A percentile compares a stretch with the other conserved stretches of the same genome.
phyloP scores from a whole-genome alignment of 2,329 filamentous ascomycete species.

The Davidsoniella australis region DNA sequence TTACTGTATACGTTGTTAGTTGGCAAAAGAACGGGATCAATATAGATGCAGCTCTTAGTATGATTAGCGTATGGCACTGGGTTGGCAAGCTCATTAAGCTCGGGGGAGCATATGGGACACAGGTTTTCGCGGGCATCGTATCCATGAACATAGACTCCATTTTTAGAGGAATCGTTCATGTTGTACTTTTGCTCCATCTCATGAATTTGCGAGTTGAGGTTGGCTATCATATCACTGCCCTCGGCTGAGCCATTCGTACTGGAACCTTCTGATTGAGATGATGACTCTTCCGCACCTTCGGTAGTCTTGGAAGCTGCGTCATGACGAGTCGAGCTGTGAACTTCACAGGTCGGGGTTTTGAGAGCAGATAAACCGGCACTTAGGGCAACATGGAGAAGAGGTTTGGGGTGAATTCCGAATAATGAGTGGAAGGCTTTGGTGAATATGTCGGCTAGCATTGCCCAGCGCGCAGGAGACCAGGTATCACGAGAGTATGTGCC shows the following conservation, averaged over 20 bases:
- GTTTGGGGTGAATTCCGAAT: slow-evolving; percentile 63
- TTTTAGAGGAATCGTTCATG: too few relatives aligned
- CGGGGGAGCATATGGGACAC: slow-evolving; percentile 89
- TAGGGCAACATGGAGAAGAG: slow-evolving; percentile 78
- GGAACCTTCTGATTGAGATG: too few relatives aligned
- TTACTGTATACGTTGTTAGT: slow-evolving; percentile 75
- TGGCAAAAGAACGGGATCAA: slow-evolving; percentile 70
- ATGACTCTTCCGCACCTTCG: neutral
- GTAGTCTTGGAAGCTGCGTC: slow-evolving; percentile 17
- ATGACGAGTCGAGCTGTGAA: slow-evolving; percentile 28
- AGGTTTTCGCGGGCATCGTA: slow-evolving; percentile 25
- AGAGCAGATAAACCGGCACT: slow-evolving; percentile 83
- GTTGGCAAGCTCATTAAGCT: slow-evolving; percentile 79
- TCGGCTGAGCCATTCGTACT: too few relatives aligned
- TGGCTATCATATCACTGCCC: too few relatives aligned
- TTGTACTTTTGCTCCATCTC: too few relatives aligned
- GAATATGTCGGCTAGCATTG: slow-evolving; percentile 61
- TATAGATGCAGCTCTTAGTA: slow-evolving; percentile 81
- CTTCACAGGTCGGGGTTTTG: slow-evolving; percentile 85
- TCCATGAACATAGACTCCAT: neutral
- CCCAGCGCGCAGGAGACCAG: slow-evolving; percentile 67
- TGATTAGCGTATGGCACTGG: slow-evolving; percentile 90
- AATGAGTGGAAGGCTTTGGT: slow-evolving; percentile 73
- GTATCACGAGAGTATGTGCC: slow-evolving; percentile 24
- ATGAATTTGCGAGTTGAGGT: too few relatives aligned